These are phyloP conservation scores for Fusarium armeniacum DNA, from an alignment of 2,329 filamentous ascomycete genomes.

Conservation along the genomic window DNA sequence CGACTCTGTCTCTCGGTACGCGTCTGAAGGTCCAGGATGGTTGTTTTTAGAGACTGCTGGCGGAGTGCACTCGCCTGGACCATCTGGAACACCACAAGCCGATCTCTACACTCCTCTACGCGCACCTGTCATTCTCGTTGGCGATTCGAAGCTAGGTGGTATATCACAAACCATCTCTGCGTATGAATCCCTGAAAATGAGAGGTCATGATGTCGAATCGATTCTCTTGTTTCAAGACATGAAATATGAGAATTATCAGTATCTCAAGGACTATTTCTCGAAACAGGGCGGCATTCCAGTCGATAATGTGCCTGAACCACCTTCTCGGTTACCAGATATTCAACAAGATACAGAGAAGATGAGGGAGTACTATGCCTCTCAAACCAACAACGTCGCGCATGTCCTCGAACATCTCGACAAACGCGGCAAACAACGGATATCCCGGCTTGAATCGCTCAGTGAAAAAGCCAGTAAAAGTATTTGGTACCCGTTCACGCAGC, in stretches of 20 bases:
- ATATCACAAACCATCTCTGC: slow-evolving; percentile 86
- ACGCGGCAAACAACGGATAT: slow-evolving; percentile 69
- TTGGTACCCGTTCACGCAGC: slow-evolving; percentile 92
- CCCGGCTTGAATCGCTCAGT: slow-evolving; percentile 72
- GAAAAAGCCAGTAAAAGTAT: slow-evolving; percentile 73
- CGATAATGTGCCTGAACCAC: slow-evolving; percentile 71
- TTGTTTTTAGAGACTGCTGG: slow-evolving; percentile 85
- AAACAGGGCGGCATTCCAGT: slow-evolving; percentile 70
- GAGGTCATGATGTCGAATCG: slow-evolving; percentile 81
- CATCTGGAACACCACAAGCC: slow-evolving; percentile 81
- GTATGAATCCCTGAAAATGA: slow-evolving; percentile 81
- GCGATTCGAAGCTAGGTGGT: slow-evolving; percentile 81
- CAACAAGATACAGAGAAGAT: slow-evolving; percentile 69
- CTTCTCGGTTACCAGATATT: slow-evolving; percentile 58
- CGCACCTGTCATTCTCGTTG: slow-evolving; percentile 80
- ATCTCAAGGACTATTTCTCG: slow-evolving; percentile 76
- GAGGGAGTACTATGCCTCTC: slow-evolving; percentile 72
- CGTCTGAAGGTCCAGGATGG: slow-evolving; percentile 67
- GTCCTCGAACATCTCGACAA: slow-evolving; percentile 66
- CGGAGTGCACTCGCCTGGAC: slow-evolving; percentile 83
- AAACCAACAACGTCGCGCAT: slow-evolving; percentile 58
- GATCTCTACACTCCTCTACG: slow-evolving; percentile 82
- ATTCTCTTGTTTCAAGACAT: slow-evolving; percentile 77
- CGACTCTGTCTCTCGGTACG: slow-evolving; percentile 52
- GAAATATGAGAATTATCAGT: slow-evolving; percentile 76